Percentiles rank a stretch among this genome's conserved stretches.
Evolutionary conservation across 345 rosid genomes (phyloP).

Genomic region (Euphorbia lathyris): DNA sequence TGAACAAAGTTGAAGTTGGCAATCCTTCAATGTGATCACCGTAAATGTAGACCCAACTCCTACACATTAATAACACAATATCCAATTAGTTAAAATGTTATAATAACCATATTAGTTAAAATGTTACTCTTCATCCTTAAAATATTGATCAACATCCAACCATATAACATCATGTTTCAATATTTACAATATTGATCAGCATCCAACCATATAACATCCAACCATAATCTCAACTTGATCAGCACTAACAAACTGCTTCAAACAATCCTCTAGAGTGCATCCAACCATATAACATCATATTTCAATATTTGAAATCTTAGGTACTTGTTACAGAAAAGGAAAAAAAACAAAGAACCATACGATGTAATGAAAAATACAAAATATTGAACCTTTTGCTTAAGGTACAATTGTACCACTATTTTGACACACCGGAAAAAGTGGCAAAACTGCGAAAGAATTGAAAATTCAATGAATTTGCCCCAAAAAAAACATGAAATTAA

Average conservation of each 20-base stretch:
- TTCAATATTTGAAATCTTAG: constrained; percentile 5
- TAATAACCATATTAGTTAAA: too few species aligned
- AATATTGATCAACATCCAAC: too few species aligned
- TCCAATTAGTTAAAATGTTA: too few species aligned
- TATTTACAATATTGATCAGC: too few species aligned
- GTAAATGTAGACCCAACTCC: too few species aligned
- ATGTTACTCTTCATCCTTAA: too few species aligned
- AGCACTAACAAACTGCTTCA: constrained; percentile 54
- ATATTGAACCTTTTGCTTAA: constrained; percentile 46
- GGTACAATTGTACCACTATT: constrained; percentile 66
- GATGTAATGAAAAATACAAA: constrained; percentile 15
- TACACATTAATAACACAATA: too few species aligned
- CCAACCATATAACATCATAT: constrained; percentile 44
- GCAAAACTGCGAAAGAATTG: constrained; percentile 81
- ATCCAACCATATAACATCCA: too few species aligned
- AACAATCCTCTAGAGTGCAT: constrained; percentile 62
- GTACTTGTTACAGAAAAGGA: neutral
- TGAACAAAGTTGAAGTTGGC: too few species aligned
- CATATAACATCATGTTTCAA: too few species aligned
- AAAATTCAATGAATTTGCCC: constrained; percentile 81
- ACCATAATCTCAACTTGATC: constrained; percentile 68
- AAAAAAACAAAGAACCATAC: neutral
- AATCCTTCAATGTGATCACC: too few species aligned
- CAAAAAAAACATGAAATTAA: constrained; percentile 5
- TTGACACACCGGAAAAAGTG: constrained; percentile 55